Evolutionary conservation across 1,284 basidiomycete species (phyloP).

Genomic region (Apiotrichum veenhuisii): DNA sequence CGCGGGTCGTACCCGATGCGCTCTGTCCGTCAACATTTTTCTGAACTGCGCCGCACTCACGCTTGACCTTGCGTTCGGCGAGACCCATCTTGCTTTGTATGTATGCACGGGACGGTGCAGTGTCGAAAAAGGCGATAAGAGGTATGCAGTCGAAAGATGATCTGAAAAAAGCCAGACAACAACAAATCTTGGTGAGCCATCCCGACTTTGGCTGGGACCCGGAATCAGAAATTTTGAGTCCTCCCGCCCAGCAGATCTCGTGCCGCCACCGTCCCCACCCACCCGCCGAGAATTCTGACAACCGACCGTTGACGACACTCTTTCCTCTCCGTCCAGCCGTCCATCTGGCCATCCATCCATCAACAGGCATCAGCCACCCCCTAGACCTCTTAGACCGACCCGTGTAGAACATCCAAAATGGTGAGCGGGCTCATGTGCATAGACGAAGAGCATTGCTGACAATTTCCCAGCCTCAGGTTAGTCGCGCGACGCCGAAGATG

Average conservation of each 20-base stretch:
- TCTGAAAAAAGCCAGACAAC: constrained; percentile 5
- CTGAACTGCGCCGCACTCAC: constrained; percentile 20
- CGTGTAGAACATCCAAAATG: constrained; percentile 22
- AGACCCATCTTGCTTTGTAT: constrained; percentile 44
- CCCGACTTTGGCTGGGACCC: not conserved
- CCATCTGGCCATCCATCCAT: constrained; percentile 3
- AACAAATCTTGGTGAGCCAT: not conserved
- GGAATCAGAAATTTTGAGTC: constrained; percentile 25
- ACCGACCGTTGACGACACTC: not conserved
- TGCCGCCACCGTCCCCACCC: constrained; percentile 5
- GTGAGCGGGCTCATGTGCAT: constrained; percentile 8
- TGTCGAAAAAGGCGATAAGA: not conserved
- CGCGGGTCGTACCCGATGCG: constrained; percentile 49
- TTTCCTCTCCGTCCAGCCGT: constrained; percentile 10
- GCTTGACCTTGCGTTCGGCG: constrained; percentile 49
- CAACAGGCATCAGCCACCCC: constrained; percentile 2
- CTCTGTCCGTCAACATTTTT: constrained; percentile 24
- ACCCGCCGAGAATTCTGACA: not conserved
- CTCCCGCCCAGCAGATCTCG: not conserved
- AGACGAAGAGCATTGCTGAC: constrained; percentile 9
- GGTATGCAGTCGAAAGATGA: not conserved
- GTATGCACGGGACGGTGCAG: not conserved
- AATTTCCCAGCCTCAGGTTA: constrained; percentile 39
- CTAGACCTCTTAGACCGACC: not conserved
- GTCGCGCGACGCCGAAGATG: constrained; percentile 13